These are phyloP conservation scores for Lepidopterella palustris DNA, from an alignment of 495 filamentous ascomycete genomes.

Conservation along the genomic window DNA sequence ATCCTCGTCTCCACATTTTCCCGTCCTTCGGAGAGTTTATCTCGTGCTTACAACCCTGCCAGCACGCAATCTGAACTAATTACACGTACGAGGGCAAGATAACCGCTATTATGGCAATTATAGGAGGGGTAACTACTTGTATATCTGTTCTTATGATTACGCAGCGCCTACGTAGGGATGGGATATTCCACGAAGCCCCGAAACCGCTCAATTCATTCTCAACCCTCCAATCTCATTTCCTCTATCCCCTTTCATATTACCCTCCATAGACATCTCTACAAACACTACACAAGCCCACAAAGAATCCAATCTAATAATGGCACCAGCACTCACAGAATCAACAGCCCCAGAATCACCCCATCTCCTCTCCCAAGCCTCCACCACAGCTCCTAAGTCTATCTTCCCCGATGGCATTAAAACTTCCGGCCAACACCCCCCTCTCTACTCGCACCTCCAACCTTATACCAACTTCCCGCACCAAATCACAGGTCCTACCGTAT, in stretches of 20 bases:
- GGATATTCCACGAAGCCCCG: background rate
- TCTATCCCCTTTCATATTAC: too few species aligned
- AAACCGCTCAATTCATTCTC: background rate
- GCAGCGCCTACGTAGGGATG: too few species aligned
- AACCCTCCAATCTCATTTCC: background rate
- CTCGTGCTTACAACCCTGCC: background rate
- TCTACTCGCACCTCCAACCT: constrained; percentile 57
- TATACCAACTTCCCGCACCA: constrained; percentile 68
- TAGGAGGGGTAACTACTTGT: background rate
- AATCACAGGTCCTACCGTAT: constrained; percentile 71
- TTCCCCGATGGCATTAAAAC: constrained; percentile 50
- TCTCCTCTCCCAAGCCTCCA: constrained; percentile 3
- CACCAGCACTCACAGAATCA: constrained; percentile 4
- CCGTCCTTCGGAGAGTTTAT: background rate
- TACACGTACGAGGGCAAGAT: background rate
- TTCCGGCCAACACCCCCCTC: constrained; percentile 72
- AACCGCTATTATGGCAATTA: background rate
- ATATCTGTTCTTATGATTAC: too few species aligned
- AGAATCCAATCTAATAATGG: background rate
- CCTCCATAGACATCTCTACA: too few species aligned
- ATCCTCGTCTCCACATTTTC: background rate
- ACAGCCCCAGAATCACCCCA: background rate
- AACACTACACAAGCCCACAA: too few species aligned
- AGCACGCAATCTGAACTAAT: background rate
- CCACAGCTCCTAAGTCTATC: constrained; percentile 28